Evolutionary conservation across 805 yeast genomes (phyloP), one percentile per base, ranked within the genome.

Genomic region (Komagataella phaffii): DNA sequence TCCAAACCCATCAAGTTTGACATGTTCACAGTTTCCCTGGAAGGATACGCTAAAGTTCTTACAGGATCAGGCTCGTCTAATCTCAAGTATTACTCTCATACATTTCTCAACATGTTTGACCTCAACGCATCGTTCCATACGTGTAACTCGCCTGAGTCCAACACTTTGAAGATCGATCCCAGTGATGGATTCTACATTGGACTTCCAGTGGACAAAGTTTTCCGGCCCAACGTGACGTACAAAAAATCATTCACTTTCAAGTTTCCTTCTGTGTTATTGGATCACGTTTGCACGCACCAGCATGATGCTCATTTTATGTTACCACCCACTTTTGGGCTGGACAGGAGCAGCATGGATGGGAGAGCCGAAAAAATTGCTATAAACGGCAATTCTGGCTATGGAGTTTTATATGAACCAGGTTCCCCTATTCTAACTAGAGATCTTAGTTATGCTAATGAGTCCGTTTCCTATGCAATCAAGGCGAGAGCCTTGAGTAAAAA

Each of bases 181-280:
- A 30, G 50, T 8, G 70, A 66, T 53, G 59, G 56, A 14, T 52
- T 68, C 2, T 19, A 43, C 2, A 53, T 62, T 36, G 75, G 83
- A 0, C 61, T 81, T 5, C 72, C 77, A 0, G 62, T 70, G 52
- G 71, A 70, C 47, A 64, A 79, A 56, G 55, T 70, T 1, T 61
- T 81, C 12, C 59, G 62, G 45, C 83, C 85, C 0, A 66, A 74
- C 19, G 60, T 55, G 1, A 72, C 66, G 51, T 75, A 77, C 57
- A 80, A 79, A 58, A 81, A 81, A 60, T 73, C 70, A 52, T 79
- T 81, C 59, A 70, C 75, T 23, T 81, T 81, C 58, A 75, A 69
- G 57, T 69, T 81, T 48, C 87, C 87, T 0, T 59, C 65, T 17
- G 69, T 66, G 53, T 63, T 80, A 46, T 60, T 81, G 17, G 86